These are phyloP conservation scores for Alloascoidea africana DNA, from an alignment of 805 yeast species.

Conservation along the genomic window DNA sequence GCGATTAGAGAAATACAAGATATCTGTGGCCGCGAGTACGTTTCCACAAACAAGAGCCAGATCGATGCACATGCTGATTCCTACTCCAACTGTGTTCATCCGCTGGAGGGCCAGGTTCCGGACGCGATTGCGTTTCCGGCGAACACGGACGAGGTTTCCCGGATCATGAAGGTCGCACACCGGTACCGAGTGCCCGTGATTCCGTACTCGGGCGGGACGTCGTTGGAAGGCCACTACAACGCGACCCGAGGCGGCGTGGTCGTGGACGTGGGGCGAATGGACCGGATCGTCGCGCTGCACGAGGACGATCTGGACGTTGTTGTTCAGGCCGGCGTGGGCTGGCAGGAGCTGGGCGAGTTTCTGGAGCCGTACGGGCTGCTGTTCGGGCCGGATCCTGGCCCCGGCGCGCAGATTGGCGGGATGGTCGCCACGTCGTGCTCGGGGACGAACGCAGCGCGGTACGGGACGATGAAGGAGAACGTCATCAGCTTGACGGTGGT, in stretches of 20 bases:
- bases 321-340: conserved; percentile 69
- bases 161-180: conserved; percentile 46
- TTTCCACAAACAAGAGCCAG: conserved; percentile 21
- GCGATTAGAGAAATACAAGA: conserved; percentile 27
- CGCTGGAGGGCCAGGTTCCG: conserved; percentile 42
- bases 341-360: conserved; percentile 53
- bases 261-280: conserved; percentile 46
- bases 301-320: conserved; percentile 53
- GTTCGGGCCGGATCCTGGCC: conserved; percentile 71
- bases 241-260: conserved; percentile 53
- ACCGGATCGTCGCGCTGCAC: conserved; percentile 38
- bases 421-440: conserved; percentile 68
- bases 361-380: conserved; percentile 29
- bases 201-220: conserved; percentile 70
- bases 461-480: conserved; percentile 72
- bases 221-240: conserved; percentile 69
- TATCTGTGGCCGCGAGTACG: conserved; percentile 22
- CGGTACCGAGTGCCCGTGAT: conserved; percentile 50
- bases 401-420: conserved; percentile 72
- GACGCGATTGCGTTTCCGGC: conserved; percentile 44
- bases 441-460: conserved; percentile 66
- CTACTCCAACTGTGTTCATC: conserved; percentile 49
- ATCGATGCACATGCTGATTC: conserved; percentile 42
- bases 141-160: conserved; percentile 51
- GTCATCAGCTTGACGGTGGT: conserved; percentile 57